Evolutionary conservation across 2,329 filamentous ascomycete genomes (phyloP), one percentile per base, ranked within the genome.

Genomic region (Diaporthe citri): DNA sequence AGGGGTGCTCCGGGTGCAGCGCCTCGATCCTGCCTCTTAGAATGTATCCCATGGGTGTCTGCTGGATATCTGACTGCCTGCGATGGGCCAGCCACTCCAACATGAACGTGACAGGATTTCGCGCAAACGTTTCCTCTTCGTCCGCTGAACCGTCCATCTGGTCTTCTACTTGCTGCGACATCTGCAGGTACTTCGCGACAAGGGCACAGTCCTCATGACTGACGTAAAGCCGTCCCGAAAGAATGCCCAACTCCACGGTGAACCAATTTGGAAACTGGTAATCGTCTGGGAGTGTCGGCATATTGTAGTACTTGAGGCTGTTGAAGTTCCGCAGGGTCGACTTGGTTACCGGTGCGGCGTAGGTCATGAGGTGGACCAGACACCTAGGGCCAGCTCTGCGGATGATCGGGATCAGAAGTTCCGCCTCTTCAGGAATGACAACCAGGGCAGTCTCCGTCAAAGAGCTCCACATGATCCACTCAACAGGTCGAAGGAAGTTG

Each of bases 391-490:
- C 71, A 10, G 59, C 36, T 22, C 15, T 55, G 1, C 80, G 81
- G 8, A 92, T 76, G 0, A 85, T 76, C 0, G 85, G 85, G 4
- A 94, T 84, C 0, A 93, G 77, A 0, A 78, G 60, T 73, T 94
- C 90, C 0, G 88, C 90, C 79, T 94, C 92, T 77, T 94, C 92
- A 0, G 91, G 89, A 39, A 89, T 90, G 2, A 94, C 79, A 2
- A 94, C 80, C 0, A 94, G 76, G 0, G 87, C 92, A 0, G 84
- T 87, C 10, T 88, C 78, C 0, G 83, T 82, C 0, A 77, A n/a
- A 0, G 78, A 77, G 74, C 87, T 89, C 87, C 88, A 93, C 0
- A 94, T 80, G 2, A 94, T 79, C 91, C 91, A 94, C 36, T 91
- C 88, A 0, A 92, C 89, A 0, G 88, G 85, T 1, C 86, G 83